These are phyloP conservation scores for Pleurotus pulmonarius DNA, from an alignment of 768 basidiomycete species.

Conservation along the genomic window DNA sequence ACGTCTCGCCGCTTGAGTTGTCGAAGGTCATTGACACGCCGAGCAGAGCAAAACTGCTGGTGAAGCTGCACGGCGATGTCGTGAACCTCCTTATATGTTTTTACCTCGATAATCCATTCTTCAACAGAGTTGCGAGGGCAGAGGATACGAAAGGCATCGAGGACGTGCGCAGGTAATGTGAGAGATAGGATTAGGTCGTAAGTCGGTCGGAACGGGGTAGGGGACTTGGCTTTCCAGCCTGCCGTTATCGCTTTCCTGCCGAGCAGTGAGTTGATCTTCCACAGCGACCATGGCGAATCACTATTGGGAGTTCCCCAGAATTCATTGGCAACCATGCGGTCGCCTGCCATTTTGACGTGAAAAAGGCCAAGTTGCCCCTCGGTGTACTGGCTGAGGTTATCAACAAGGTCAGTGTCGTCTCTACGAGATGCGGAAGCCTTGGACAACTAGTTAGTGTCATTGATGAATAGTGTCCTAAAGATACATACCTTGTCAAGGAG, in stretches of 20 bases:
- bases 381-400: conserved; percentile 14
- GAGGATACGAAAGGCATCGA: neutral
- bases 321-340: conserved; percentile 19
- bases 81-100: too few relatives aligned
- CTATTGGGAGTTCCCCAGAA: conserved; percentile 23
- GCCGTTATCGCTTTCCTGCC: conserved; percentile 1
- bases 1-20: too few relatives aligned
- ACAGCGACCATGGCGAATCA: conserved; percentile 10
- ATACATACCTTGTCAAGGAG: conserved; percentile 10
- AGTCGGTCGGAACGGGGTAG: neutral
- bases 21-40: conserved; percentile 9
- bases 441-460: neutral
- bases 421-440: conserved; percentile 17
- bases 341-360: conserved; percentile 20
- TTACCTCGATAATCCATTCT: too few relatives aligned
- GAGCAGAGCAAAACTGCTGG: neutral
- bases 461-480: too few relatives aligned
- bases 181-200: neutral
- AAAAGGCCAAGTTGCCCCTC: conserved; percentile 20
- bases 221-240: neutral
- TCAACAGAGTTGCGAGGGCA: neutral
- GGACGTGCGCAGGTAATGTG: neutral
- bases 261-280: conserved; percentile 9
- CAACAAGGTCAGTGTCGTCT: conserved; percentile 13
- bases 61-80: too few relatives aligned